These are phyloP conservation scores for Hura crepitans DNA, from an alignment of 441 rosid species.

Conservation along the genomic window DNA sequence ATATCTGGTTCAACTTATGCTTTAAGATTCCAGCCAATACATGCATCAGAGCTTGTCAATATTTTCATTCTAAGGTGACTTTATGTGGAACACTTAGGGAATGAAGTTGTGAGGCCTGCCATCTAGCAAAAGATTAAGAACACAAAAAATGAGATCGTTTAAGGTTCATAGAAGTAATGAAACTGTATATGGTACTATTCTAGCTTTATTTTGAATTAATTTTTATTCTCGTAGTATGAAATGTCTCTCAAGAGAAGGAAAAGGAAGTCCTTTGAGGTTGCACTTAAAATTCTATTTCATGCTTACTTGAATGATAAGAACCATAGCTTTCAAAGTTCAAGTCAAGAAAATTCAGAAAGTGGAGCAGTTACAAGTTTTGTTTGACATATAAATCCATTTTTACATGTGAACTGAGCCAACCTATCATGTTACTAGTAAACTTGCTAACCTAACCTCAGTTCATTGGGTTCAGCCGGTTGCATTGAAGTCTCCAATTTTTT, in stretches of 20 bases:
- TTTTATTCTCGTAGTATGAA: not conserved
- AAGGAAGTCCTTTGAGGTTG: not conserved
- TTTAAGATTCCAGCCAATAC: not conserved
- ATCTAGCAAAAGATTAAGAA: not conserved
- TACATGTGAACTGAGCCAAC: not conserved
- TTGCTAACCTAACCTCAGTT: not conserved
- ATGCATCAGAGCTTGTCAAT: not conserved
- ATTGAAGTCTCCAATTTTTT: no score
- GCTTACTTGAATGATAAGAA: not conserved
- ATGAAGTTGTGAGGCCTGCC: not conserved
- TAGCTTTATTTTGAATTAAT: constrained; percentile 1
- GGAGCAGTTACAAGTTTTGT: not conserved
- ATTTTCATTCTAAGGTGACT: not conserved
- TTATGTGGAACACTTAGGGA: not conserved
- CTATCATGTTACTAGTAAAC: not conserved
- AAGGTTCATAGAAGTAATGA: not conserved
- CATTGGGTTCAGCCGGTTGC: no score
- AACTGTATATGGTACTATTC: not conserved
- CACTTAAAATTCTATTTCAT: not conserved
- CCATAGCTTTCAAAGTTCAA: not conserved
- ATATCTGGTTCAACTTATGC: not conserved
- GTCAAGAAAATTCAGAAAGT: not conserved
- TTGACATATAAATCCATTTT: not conserved
- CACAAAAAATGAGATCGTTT: not conserved
- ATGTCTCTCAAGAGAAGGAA: not conserved